These are phyloP conservation scores for Calcarisporium arbuscula DNA, from an alignment of 2,329 filamentous ascomycete genomes.

Conservation along the genomic window DNA sequence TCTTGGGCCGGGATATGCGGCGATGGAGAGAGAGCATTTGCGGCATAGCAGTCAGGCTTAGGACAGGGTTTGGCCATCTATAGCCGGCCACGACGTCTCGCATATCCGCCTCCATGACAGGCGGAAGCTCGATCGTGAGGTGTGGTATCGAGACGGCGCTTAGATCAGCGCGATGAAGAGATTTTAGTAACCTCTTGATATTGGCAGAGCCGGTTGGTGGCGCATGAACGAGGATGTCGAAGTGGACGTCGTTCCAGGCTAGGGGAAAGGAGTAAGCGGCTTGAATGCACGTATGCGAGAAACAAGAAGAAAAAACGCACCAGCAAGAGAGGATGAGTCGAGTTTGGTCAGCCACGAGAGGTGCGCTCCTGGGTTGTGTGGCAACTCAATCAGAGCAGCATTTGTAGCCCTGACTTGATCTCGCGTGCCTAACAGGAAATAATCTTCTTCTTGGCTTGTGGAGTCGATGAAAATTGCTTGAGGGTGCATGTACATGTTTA, in stretches of 20 bases:
- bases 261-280: constrained; percentile 16
- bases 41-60: constrained; percentile 32
- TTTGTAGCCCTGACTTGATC: constrained; percentile 44
- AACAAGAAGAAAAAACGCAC: constrained; percentile 30
- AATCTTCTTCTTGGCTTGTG: constrained; percentile 58
- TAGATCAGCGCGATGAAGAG: constrained; percentile 70
- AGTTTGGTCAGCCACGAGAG: constrained; percentile 74
- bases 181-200: constrained; percentile 69
- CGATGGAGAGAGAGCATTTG: constrained; percentile 65
- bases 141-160: constrained; percentile 62
- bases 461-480: constrained; percentile 70
- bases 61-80: constrained; percentile 54
- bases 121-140: constrained; percentile 78
- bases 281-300: background rate
- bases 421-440: constrained; percentile 57
- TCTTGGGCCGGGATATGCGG: constrained; percentile 55
- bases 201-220: constrained; percentile 64
- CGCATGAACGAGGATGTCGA: constrained; percentile 83
- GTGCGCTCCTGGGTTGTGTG: constrained; percentile 53
- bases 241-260: constrained; percentile 71
- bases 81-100: constrained; percentile 57
- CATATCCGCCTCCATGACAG: constrained; percentile 59
- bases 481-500: constrained; percentile 69
- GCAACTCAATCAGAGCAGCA: constrained; percentile 69
- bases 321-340: constrained; percentile 62